phyloP scores from a whole-genome alignment of 148 eudicot species.

The Silene conica region DNA sequence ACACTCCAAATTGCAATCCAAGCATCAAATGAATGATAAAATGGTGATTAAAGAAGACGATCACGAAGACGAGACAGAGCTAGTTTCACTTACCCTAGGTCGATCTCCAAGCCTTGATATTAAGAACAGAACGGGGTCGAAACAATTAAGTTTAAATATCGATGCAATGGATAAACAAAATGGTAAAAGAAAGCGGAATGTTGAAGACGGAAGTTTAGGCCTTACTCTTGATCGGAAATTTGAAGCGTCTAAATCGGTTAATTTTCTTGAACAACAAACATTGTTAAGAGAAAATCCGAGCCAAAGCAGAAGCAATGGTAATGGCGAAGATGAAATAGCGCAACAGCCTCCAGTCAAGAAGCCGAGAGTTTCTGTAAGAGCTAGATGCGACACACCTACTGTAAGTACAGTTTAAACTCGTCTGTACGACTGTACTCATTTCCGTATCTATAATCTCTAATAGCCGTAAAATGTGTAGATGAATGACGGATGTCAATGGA shows the following conservation, averaged over 20 bases:
- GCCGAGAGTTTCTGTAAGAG: constrained; percentile 88
- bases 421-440: background rate
- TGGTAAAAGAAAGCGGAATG: background rate
- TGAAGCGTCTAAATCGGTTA: constrained; percentile 17
- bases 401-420: constrained; percentile 34
- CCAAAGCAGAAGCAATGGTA: constrained; percentile 38
- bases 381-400: constrained; percentile 83
- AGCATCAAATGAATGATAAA: constrained; percentile 6
- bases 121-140: constrained; percentile 10
- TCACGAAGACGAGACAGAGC: constrained; percentile 30
- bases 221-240: constrained; percentile 51
- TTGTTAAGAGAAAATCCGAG: constrained; percentile 17
- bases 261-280: background rate
- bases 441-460: no score
- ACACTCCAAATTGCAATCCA: constrained; percentile 26
- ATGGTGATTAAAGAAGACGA: background rate
- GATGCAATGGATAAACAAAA: background rate
- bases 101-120: constrained; percentile 41
- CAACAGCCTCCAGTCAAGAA: constrained; percentile 68
- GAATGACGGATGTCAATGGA: constrained; percentile 96
- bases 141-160: background rate
- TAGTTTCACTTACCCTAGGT: constrained; percentile 74
- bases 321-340: constrained; percentile 53
- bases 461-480: constrained; percentile 35
- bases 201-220: constrained; percentile 35